These are phyloP conservation scores for Suillus weaverae DNA, from an alignment of 768 basidiomycete genomes.

Conservation along the genomic window DNA sequence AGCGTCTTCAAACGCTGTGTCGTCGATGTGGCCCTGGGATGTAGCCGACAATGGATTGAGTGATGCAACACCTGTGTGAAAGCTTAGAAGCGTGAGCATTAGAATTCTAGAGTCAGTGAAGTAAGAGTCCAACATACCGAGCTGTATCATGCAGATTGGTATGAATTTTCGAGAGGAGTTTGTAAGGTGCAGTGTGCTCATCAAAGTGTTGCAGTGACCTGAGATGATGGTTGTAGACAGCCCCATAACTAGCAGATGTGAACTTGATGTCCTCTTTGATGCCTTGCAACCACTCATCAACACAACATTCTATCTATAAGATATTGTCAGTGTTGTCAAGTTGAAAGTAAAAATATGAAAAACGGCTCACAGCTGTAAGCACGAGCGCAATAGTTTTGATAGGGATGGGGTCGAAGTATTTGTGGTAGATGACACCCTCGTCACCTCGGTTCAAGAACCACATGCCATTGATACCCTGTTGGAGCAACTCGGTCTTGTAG, in stretches of 20 bases:
- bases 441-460: background rate
- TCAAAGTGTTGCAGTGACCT: constrained; percentile 4
- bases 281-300: background rate
- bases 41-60: background rate
- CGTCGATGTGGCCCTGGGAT: background rate
- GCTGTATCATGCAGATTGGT: constrained; percentile 3
- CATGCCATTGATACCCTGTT: background rate
- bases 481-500: background rate
- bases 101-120: background rate
- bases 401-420: background rate
- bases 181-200: constrained; percentile 5
- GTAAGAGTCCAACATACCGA: background rate
- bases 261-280: background rate
- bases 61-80: background rate
- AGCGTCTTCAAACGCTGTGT: background rate
- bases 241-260: background rate
- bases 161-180: background rate
- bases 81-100: background rate
- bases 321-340: background rate
- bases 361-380: background rate
- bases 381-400: background rate
- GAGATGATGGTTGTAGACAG: constrained; percentile 8
- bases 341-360: background rate
- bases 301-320: background rate
- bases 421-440: background rate